Evolutionary conservation across 1,284 basidiomycete species (phyloP).

Genomic region (Fistulinella cinereoalba): DNA sequence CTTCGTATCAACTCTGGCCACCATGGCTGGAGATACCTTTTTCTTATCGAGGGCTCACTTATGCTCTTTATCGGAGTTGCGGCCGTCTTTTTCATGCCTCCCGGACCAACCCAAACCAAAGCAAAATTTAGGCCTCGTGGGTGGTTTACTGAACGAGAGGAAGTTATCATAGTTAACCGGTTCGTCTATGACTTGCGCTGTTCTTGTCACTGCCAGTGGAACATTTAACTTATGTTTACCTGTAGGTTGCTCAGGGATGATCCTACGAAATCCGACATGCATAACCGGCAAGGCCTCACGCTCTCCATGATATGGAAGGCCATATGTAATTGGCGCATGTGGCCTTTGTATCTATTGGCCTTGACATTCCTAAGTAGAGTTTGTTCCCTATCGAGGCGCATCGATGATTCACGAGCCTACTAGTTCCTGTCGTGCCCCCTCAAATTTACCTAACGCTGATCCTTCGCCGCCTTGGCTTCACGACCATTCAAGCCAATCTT

Average conservation of each 20-base stretch:
- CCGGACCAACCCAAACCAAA: slow-evolving; percentile 66
- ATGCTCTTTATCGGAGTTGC: slow-evolving; percentile 54
- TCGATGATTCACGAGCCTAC: background rate
- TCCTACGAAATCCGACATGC: slow-evolving; percentile 58
- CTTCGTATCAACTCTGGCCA: slow-evolving; percentile 58
- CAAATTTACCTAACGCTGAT: slow-evolving; percentile 52
- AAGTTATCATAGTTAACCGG: slow-evolving; percentile 59
- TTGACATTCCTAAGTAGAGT: slow-evolving; percentile 43
- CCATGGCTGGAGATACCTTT: slow-evolving; percentile 58
- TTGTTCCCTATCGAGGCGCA: background rate
- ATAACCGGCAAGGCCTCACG: slow-evolving; percentile 59
- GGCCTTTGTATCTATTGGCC: slow-evolving; percentile 53
- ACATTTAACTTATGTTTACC: background rate
- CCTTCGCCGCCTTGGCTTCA: slow-evolving; percentile 52
- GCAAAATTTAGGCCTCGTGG: slow-evolving; percentile 60
- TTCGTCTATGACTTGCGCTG: slow-evolving; percentile 8
- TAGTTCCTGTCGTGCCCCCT: slow-evolving; percentile 48
- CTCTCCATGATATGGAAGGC: slow-evolving; percentile 44
- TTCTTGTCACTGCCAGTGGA: no score
- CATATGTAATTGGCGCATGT: slow-evolving; percentile 51
- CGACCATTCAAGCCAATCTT: slow-evolving; percentile 49
- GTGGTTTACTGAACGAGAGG: slow-evolving; percentile 50
- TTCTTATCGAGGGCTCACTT: slow-evolving; percentile 55
- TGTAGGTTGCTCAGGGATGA: slow-evolving; percentile 54
- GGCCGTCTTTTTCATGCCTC: slow-evolving; percentile 66